Conservation (phyloP, 2,329 filamentous ascomycete genomes). For the Hortaea werneckii region DNA sequence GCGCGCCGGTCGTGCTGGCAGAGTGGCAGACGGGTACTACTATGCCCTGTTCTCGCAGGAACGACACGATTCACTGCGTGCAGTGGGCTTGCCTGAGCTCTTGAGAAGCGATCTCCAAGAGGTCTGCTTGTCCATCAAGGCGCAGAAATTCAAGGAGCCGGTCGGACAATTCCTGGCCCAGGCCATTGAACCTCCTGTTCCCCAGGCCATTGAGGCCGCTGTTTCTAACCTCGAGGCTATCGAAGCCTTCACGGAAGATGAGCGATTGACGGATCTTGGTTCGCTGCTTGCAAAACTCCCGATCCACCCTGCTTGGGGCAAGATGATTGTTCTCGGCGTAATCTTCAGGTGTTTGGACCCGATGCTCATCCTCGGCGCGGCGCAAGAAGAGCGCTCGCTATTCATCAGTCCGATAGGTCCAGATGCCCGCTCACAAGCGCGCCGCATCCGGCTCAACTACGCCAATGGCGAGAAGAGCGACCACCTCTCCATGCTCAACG, state of each 20-base stretch:
- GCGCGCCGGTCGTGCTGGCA: constrained; percentile 41
- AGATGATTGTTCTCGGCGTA: constrained; percentile 41
- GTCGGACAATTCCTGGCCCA: constrained; percentile 34
- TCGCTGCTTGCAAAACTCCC: constrained; percentile 31
- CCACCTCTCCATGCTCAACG: constrained; percentile 36
- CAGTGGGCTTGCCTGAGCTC: constrained; percentile 31
- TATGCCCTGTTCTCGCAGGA: constrained; percentile 37
- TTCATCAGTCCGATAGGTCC: constrained; percentile 22
- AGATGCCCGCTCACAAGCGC: constrained; percentile 14
- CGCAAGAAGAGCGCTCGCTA: constrained; percentile 25
- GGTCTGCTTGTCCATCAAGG: constrained; percentile 35
- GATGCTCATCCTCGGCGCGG: constrained; percentile 35
- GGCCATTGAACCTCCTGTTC: constrained; percentile 36
- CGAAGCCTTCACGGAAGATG: constrained; percentile 34
- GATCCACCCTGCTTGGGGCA: constrained; percentile 36
- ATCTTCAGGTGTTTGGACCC: constrained; percentile 44
- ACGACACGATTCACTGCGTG: constrained; percentile 25
- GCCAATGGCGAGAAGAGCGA: constrained; percentile 32
- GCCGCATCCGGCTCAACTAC: constrained; percentile 22
- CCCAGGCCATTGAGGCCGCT: constrained; percentile 28
- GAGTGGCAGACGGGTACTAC: constrained; percentile 40
- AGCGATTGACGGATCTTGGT: constrained; percentile 38
- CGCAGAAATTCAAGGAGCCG: constrained; percentile 27
- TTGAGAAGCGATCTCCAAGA: constrained; percentile 35
- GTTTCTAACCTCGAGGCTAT: constrained; percentile 31